phyloP scores from a whole-genome alignment of 345 rosid genomes.

The Acer yangbiense region DNA sequence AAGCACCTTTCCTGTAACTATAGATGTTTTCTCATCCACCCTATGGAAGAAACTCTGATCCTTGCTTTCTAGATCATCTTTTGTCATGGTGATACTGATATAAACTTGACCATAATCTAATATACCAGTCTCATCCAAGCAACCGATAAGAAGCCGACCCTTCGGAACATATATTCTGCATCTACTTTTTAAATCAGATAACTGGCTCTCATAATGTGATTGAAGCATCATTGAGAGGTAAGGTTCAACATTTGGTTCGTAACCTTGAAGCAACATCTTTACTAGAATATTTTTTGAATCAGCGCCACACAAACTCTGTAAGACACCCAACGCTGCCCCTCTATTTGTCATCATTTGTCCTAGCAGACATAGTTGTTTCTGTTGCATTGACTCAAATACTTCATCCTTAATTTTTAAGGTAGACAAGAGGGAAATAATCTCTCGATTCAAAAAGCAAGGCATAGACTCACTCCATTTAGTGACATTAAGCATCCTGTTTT shows the following conservation, averaged over 20 bases:
- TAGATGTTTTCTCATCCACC: conserved; percentile 66
- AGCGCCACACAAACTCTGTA: conserved; percentile 61
- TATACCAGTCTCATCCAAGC: conserved; percentile 79
- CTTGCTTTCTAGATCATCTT: conserved; percentile 54
- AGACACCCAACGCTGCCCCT: conserved; percentile 66
- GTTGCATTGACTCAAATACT: conserved; percentile 64
- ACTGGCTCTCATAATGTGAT: conserved; percentile 62
- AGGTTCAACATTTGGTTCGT: conserved; percentile 72
- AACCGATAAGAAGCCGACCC: conserved; percentile 83
- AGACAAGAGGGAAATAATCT: conserved; percentile 81
- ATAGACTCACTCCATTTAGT: conserved; percentile 78
- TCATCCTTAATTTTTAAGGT: conserved; percentile 76
- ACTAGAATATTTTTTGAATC: conserved; percentile 56
- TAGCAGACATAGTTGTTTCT: conserved; percentile 56
- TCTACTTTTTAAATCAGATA: conserved; percentile 68
- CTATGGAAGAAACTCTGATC: conserved; percentile 56
- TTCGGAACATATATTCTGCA: conserved; percentile 80
- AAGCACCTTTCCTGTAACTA: conserved; percentile 67
- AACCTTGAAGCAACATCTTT: conserved; percentile 76
- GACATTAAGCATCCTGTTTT: conserved; percentile 83
- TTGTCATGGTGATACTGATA: conserved; percentile 64
- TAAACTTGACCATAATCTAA: conserved; percentile 87
- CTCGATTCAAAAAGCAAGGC: conserved; percentile 93
- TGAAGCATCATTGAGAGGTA: conserved; percentile 90
- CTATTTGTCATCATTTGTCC: conserved; percentile 62